These are phyloP conservation scores for Phytophthora megakarya DNA, from an alignment of 352 stramenopile genomes.

Conservation along the genomic window DNA sequence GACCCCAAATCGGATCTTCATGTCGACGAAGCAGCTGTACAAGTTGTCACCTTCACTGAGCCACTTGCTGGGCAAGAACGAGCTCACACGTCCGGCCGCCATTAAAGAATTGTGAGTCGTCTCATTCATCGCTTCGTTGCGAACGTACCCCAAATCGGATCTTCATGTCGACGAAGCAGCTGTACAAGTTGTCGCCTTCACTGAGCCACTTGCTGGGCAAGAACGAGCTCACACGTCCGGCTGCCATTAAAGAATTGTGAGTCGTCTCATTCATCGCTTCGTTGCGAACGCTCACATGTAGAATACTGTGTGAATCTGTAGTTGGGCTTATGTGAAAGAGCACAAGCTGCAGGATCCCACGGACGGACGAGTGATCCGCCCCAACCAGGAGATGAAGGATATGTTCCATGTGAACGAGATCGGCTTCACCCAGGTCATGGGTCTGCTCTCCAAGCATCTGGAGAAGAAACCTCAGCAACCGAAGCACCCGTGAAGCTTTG, in stretches of 20 bases:
- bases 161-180: constrained; percentile 33
- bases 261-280: constrained; percentile 23
- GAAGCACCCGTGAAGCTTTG: constrained; percentile 6
- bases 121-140: background rate
- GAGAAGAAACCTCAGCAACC: constrained; percentile 37
- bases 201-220: constrained; percentile 72
- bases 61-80: constrained; percentile 65
- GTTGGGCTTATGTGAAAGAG: constrained; percentile 78
- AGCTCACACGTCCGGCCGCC: constrained; percentile 68
- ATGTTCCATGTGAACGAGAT: constrained; percentile 73
- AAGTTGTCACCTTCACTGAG: constrained; percentile 66
- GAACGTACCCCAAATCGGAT: too few species aligned
- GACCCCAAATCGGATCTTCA: constrained; percentile 2
- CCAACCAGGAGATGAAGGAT: constrained; percentile 70
- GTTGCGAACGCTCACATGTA: background rate
- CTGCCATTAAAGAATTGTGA: constrained; percentile 81
- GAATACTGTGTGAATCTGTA: constrained; percentile 20
- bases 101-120: constrained; percentile 80
- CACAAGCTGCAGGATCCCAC: constrained; percentile 78
- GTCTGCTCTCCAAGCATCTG: constrained; percentile 73
- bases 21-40: constrained; percentile 51
- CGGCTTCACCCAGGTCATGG: constrained; percentile 76
- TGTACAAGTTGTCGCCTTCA: constrained; percentile 70
- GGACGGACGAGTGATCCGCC: constrained; percentile 69
- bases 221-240: constrained; percentile 64